Conservation (phyloP, 345 rosid genomes). For the Linum usitatissimum region DNA sequence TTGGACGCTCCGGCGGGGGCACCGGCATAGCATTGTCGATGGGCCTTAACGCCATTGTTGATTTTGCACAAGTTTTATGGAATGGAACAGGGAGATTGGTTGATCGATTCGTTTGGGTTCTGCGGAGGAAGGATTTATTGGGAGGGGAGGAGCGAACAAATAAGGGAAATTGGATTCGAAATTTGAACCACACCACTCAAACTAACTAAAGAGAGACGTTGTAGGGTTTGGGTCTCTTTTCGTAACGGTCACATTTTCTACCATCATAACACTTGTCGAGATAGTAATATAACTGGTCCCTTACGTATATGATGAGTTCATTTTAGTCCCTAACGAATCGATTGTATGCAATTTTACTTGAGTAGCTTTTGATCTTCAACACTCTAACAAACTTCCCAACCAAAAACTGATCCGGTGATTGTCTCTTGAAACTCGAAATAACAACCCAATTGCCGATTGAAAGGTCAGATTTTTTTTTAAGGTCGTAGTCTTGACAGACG, state of each 20-base stretch:
- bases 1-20: constrained; percentile 41
- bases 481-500: no score
- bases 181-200: neutral
- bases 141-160: neutral
- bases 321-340: no score
- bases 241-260: neutral
- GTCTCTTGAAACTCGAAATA: no score
- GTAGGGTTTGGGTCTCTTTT: neutral
- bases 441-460: no score
- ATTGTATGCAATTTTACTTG: no score
- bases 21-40: constrained; percentile 69
- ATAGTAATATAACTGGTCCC: no score
- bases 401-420: no score
- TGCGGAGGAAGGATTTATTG: neutral
- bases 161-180: neutral
- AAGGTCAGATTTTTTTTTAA: no score
- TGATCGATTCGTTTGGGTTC: neutral
- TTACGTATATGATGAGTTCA: no score
- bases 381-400: no score
- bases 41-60: constrained; percentile 68
- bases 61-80: neutral
- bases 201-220: neutral
- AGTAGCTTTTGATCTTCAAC: no score
- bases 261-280: no score
- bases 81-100: neutral